Evolutionary conservation across 2,329 filamentous ascomycete species (phyloP).

Genomic region (Drechslerella coelobrocha): DNA sequence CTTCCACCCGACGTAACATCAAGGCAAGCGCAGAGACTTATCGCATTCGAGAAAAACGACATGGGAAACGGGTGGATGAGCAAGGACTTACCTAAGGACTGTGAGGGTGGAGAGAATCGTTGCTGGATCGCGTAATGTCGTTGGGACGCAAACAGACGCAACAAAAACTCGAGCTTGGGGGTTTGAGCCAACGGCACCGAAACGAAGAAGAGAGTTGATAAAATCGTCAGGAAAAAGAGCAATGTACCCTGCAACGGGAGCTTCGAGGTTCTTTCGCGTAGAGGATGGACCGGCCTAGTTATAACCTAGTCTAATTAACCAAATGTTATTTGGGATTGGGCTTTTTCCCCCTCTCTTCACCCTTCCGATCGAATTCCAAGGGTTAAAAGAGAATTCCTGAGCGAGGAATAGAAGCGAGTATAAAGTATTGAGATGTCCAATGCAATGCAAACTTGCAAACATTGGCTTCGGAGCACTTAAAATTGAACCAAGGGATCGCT

Average conservation of each 20-base stretch:
- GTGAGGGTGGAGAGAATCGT: background rate
- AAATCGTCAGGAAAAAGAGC: background rate
- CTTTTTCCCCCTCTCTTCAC: background rate
- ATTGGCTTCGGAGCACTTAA: background rate
- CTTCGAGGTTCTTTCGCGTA: background rate
- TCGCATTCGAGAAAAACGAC: background rate
- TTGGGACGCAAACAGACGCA: constrained; percentile 2
- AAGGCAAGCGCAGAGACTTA: background rate
- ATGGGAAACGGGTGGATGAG: background rate
- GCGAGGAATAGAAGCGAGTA: background rate
- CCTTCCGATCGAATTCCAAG: background rate
- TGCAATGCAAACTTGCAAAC: constrained; percentile 1
- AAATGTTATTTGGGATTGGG: background rate
- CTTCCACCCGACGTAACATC: background rate
- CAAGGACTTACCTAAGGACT: constrained; percentile 6
- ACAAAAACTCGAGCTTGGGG: too few relatives aligned
- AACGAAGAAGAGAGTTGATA: too few relatives aligned
- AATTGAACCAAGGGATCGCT: background rate
- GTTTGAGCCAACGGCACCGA: too few relatives aligned
- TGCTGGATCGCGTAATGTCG: background rate
- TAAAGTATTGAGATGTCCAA: background rate
- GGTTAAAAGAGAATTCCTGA: background rate
- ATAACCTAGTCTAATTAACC: background rate
- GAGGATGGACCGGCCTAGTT: constrained; percentile 5
- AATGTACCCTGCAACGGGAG: background rate